Conservation (phyloP, 805 yeast genomes). For the Sungouiella blattae region DNA sequence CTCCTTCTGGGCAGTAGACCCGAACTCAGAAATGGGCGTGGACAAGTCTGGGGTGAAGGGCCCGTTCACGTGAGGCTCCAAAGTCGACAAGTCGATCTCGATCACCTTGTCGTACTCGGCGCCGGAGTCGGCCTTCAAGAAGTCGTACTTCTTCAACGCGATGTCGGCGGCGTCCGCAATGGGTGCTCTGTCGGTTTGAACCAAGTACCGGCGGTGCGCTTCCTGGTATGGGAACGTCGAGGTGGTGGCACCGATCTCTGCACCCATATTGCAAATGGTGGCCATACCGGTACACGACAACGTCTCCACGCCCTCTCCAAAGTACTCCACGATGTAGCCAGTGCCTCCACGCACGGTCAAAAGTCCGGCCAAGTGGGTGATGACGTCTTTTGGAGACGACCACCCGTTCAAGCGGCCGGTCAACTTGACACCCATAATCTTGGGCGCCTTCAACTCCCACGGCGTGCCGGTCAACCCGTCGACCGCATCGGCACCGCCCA, state of each 20-base stretch:
- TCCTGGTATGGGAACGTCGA: conserved; percentile 93
- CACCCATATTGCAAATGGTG: conserved; percentile 99
- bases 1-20: conserved; percentile 62
- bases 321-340: conserved; percentile 92
- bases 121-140: conserved; percentile 79
- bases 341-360: conserved; percentile 98
- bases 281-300: conserved; percentile 99
- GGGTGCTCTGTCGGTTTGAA: conserved; percentile 79
- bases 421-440: conserved; percentile 87
- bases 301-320: conserved; percentile 87
- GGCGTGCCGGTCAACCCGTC: conserved; percentile 96
- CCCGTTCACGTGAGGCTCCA: conserved; percentile 96
- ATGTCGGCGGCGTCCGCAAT: conserved; percentile 77
- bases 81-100: conserved; percentile 79
- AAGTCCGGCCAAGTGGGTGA: conserved; percentile 85
- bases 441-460: conserved; percentile 98
- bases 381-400: conserved; percentile 97
- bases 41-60: conserved; percentile 98
- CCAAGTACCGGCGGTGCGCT: conserved; percentile 72
- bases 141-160: conserved; percentile 53
- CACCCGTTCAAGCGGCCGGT: conserved; percentile 89
- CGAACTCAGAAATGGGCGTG: conserved; percentile 84
- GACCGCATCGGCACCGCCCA: conserved; percentile 99
- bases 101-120: conserved; percentile 90
- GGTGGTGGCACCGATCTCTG: conserved; percentile 98